These are phyloP conservation scores for Vachellia pachyceras DNA, from an alignment of 306 rosid species.

Conservation along the genomic window DNA sequence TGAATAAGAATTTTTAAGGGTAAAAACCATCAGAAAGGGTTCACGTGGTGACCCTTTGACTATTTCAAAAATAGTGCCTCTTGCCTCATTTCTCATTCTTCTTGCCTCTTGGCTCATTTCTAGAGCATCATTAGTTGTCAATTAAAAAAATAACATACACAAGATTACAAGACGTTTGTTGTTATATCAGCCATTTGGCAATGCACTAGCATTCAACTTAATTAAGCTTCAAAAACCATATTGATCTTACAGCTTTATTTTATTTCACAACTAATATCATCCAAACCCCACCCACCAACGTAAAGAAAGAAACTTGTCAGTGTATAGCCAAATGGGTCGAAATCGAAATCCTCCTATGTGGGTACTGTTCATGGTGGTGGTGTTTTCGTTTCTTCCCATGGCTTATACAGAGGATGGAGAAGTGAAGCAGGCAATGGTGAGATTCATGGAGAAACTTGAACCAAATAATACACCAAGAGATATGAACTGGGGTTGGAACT, in stretches of 20 bases:
- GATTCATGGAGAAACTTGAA: slow-evolving; percentile 66
- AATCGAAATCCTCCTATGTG: slow-evolving; percentile 39
- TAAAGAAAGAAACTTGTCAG: slow-evolving; percentile 3
- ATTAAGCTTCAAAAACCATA: no score
- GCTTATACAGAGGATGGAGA: slow-evolving; percentile 49
- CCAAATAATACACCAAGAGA: slow-evolving; percentile 38
- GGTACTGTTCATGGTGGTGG: slow-evolving; percentile 37
- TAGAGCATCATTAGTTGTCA: neutral
- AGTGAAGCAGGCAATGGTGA: slow-evolving; percentile 50
- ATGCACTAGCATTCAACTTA: neutral
- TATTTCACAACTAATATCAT: slow-evolving; percentile 17
- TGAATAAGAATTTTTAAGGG: neutral
- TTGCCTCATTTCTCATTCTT: slow-evolving; percentile 27
- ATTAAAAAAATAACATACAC: slow-evolving; percentile 10
- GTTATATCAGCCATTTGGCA: slow-evolving; percentile 53
- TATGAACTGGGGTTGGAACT: slow-evolving; percentile 53
- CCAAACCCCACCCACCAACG: slow-evolving; percentile 11
- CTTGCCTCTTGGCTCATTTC: slow-evolving; percentile 33
- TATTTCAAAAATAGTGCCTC: slow-evolving; percentile 56
- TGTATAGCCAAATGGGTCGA: slow-evolving; percentile 43
- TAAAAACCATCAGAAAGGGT: neutral
- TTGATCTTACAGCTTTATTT: slow-evolving; percentile 19
- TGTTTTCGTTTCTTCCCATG: slow-evolving; percentile 38
- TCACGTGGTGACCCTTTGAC: slow-evolving; percentile 28
- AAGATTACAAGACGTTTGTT: slow-evolving; percentile 12